Base-by-base conservation (phyloP, 1,284 basidiomycete genomes). In the Ceratorhiza oryzae-sativae region DNA sequence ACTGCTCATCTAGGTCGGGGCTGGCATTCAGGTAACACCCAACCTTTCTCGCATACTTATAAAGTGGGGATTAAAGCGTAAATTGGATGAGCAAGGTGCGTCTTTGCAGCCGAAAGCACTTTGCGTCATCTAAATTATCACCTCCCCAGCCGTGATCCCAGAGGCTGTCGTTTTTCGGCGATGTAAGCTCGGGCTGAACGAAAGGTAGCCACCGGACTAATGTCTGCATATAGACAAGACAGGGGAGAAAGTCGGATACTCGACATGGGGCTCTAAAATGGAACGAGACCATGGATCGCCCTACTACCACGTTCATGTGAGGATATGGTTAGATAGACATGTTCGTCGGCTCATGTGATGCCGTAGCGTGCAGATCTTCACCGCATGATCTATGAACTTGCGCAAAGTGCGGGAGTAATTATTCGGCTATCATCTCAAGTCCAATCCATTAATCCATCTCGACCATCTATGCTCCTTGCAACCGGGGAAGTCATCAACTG, bases 361-460 rank as follows among this genome's bases (percentile, higher is more conserved):
- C 13, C 36, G 32, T 58, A 76, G 82, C 86, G 89, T 70, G 86
- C 86, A 12, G 86, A 88, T 71, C 82, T 90, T 36, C 84, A 87
- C 74, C 78, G 81, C 6, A 79, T 87, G 18, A 79, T 90, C 9
- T 83, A 83, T 73, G 84, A 85, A 25, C 80, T 85, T 39, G 85
- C 84, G 4, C 76, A 76, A 2, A 81, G 83, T 59, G 80, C 81
- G 3, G 73, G 73, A 8, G 62, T 87, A n/a, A 78, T 80, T 0
- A 80, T 90, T 53, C 80, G 81, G 2, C 86, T 86, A 15, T 76
- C 79, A 49, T 80, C 80, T 53, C 80, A 80, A 55, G 85, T 87
- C n/a, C 77, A 81, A 2, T 75, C 76, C 0, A 80, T 87, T 0
- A 84, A 88, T 67, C 80, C 83, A 9, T 73, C 74, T 3, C 71